Base-by-base conservation (phyloP, 371 early-diverging fungal species). In the Mortierella sp. region DNA sequence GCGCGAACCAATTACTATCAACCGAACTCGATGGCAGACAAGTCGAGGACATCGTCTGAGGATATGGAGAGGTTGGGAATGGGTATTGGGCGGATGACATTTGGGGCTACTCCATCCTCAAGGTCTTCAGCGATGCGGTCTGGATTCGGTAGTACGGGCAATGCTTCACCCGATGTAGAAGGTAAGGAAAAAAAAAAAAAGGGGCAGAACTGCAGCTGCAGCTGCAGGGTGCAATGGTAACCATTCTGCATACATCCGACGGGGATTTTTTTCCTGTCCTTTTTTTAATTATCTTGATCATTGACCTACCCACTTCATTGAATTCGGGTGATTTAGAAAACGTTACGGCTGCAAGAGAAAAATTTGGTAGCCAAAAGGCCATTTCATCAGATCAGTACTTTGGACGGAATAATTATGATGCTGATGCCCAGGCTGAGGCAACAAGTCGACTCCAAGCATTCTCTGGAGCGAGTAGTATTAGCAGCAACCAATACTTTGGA, bases 351-450 rank as follows among this genome's bases (percentile, higher is more conserved):
- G 90, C 89, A 0, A 81, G 85, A n/a, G 87, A 88, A 56, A 88
- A 88, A 64, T 97, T 97, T 84, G 91, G 91, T 12, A 86, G 82
- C 61, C 93, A 93, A 23, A 94, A 92, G 67, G 89, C 90, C 43
- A 95, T 97, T 64, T 93, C 94, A 4, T 92, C 94, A 11, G 96
- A 96, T 69, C 94, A 95, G 83, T 97, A 91, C 82, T 97, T 97
- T 88, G 93, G 91, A 12, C 87, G 96, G 30, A 90, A 91, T 37
- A 81, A 84, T 19, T 93, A 91, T 60, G 90, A 90, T 74, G 84
- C 86, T 47, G 83, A 86, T 1, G 75, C 85, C 12, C 87, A 91
- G 14, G 86, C 89, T 14, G 92, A 92, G 60, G 88, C 91, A 19
- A 81, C 85, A 28, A 84, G 75, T 18, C 87, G 92, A n/a, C 81